phyloP scores from a whole-genome alignment of 148 eudicot species.

The Oxyria digyna region DNA sequence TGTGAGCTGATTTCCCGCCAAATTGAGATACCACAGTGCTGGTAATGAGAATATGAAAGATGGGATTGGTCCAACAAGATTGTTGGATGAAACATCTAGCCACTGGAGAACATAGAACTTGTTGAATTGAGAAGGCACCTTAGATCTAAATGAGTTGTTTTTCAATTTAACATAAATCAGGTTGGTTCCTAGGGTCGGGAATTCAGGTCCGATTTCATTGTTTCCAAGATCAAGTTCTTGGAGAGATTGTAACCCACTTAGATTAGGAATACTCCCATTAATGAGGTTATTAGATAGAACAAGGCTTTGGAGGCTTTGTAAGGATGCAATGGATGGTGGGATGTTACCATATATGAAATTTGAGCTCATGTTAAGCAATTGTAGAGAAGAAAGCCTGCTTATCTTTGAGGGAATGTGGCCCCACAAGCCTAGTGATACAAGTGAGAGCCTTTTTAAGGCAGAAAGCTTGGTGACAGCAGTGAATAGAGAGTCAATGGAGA shows the following conservation, averaged over 20 bases:
- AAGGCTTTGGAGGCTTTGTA: conserved; percentile 31
- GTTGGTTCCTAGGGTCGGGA: conserved; percentile 46
- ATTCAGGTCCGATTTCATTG: conserved; percentile 54
- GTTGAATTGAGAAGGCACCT: conserved; percentile 33
- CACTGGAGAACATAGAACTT: conserved; percentile 29
- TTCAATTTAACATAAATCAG: conserved; percentile 28
- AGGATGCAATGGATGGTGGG: conserved; percentile 31
- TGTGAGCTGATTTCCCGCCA: conserved; percentile 53
- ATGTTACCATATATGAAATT: conserved; percentile 57
- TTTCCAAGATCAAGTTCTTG: conserved; percentile 53
- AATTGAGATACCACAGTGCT: conserved; percentile 42
- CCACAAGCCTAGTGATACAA: conserved; percentile 84
- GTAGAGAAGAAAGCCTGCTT: conserved; percentile 40
- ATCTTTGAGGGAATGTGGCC: conserved; percentile 59
- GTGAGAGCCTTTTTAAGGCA: conserved; percentile 31
- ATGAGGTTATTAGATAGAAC: conserved; percentile 48
- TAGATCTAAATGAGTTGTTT: conserved; percentile 52
- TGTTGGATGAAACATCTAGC: conserved; percentile 56
- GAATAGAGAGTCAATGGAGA: conserved; percentile 67
- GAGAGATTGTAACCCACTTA: conserved; percentile 29
- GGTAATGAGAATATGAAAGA: conserved; percentile 40
- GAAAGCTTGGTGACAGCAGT: conserved; percentile 58
- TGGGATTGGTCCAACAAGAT: conserved; percentile 62
- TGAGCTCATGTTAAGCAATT: conserved; percentile 56
- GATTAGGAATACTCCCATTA: conserved; percentile 61